Conservation (phyloP, 371 early-diverging fungal species). For the Mucor irregularis region DNA sequence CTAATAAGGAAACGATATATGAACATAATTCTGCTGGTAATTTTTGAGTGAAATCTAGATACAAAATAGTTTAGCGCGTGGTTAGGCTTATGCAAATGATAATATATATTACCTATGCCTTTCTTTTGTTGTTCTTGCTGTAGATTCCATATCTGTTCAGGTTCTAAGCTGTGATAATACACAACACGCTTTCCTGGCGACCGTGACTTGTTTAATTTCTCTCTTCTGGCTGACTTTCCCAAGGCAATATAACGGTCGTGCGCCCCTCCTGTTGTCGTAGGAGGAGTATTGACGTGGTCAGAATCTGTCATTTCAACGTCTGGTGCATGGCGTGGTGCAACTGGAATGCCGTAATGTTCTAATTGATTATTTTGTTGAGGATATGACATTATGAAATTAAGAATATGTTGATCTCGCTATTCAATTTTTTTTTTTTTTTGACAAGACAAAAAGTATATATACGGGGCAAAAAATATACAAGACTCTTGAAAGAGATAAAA, state of each 20-base stretch:
- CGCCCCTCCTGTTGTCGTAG: background rate
- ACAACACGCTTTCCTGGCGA: slow-evolving; percentile 11
- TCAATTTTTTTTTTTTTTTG: background rate
- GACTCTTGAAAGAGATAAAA: background rate
- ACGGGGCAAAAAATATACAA: background rate
- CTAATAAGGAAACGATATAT: slow-evolving; percentile 28
- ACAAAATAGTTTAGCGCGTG: background rate
- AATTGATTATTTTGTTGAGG: background rate
- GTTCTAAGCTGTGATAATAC: slow-evolving; percentile 11
- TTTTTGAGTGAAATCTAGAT: slow-evolving; percentile 20
- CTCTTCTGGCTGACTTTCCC: background rate
- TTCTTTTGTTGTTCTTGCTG: background rate
- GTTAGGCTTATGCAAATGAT: background rate
- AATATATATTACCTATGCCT: slow-evolving; percentile 8
- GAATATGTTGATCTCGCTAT: background rate
- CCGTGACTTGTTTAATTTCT: background rate
- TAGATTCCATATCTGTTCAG: background rate
- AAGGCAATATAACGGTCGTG: no score
- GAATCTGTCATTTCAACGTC: slow-evolving; percentile 16
- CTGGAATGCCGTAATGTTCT: slow-evolving; percentile 12
- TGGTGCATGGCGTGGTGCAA: slow-evolving; percentile 12
- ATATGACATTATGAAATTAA: background rate
- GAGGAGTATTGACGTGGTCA: no score
- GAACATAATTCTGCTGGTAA: slow-evolving; percentile 29
- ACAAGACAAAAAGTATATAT: no score